Evolutionary conservation across 371 early-diverging fungal genomes (phyloP).

Genomic region (Apophysomyces elegans): DNA sequence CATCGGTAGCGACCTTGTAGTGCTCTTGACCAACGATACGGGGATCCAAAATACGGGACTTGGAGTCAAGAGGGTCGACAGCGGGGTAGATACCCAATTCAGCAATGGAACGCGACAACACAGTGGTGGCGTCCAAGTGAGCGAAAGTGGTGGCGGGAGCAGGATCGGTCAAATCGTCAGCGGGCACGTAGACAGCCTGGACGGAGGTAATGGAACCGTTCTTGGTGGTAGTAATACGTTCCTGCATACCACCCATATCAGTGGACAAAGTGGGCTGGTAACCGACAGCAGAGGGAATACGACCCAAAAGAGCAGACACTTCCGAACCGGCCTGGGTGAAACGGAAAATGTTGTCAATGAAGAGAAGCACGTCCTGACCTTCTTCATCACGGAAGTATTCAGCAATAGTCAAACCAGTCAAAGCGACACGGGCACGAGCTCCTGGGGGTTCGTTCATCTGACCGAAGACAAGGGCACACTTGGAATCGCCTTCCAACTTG

Average conservation of each 20-base stretch:
- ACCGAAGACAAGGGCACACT: conserved; percentile 97
- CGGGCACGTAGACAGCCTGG: conserved; percentile 98
- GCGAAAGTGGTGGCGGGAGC: conserved; percentile 99
- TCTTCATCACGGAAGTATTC: conserved; percentile 99
- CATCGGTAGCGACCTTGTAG: conserved; percentile 93
- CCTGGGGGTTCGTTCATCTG: conserved; percentile 99
- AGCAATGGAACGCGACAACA: conserved; percentile 97
- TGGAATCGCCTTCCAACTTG: conserved; percentile 71
- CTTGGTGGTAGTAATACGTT: conserved; percentile 99
- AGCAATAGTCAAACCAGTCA: conserved; percentile 97
- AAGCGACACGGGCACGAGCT: conserved; percentile 99
- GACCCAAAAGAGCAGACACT: conserved; percentile 97
- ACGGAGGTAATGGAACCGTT: conserved; percentile 82
- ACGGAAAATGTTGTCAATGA: conserved; percentile 99
- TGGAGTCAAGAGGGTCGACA: conserved; percentile 98
- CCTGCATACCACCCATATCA: conserved; percentile 98
- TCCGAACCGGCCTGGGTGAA: conserved; percentile 95
- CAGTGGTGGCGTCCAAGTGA: conserved; percentile 99
- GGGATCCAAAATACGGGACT: conserved; percentile 97
- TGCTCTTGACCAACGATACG: conserved; percentile 96
- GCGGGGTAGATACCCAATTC: conserved; percentile 99
- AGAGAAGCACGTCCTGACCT: conserved; percentile 98
- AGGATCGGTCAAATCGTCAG: conserved; percentile 99
- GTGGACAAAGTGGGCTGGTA: conserved; percentile 87
- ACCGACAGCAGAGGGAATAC: conserved; percentile 95